Evolutionary conservation across 164 flowering plant species (phyloP), one percentile per base, ranked within the genome.

Genomic region (Brasenia schreberi): DNA sequence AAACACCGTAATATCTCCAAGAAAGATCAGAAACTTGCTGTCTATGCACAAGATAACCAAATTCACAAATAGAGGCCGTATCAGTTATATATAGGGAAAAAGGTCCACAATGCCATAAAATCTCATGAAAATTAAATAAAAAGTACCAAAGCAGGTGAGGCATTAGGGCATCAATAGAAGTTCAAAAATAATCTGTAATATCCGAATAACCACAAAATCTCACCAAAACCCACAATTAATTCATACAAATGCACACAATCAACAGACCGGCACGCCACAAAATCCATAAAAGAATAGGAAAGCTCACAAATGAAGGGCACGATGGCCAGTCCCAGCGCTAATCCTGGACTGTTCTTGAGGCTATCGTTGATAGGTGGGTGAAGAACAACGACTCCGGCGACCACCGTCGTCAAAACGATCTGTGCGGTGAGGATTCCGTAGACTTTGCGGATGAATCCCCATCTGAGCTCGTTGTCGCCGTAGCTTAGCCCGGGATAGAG

Each of bases 361-460:
- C 87, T 81, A 0, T 84, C 78, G 71, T 83, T 87, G 78, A 93
- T 65, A 19, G 98, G 90, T 19, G 87, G 3, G 66, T 81, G 85
- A 11, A 90, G 76, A 17, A 93, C 92, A 58, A 89, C 84, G 56
- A 72, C 56, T n/a, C 84, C 74, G 43, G 98, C 84, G 62, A 90
- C 86, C 68, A 79, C 18, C 56, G 96, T 82, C 67, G 98, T 93
- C 69, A 93, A 83, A 45, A 89, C 67, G 81, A 93, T 73, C 90
- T 93, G 98, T 4, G 88, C 88, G 23, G 88, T 71, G 19, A 93
- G 79, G 66, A 93, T 93, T 0, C 96, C 94, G 66, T 93, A 93
- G 23, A 93, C 98, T 76, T 93, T 92, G 68, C 96, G 91, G 58
- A 92, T 82, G 79, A 92, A 89, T 0, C 95, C 98, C 98, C 98